Base-by-base conservation (phyloP, 129 eudicot genomes). In the Flaveria trinervia region DNA sequence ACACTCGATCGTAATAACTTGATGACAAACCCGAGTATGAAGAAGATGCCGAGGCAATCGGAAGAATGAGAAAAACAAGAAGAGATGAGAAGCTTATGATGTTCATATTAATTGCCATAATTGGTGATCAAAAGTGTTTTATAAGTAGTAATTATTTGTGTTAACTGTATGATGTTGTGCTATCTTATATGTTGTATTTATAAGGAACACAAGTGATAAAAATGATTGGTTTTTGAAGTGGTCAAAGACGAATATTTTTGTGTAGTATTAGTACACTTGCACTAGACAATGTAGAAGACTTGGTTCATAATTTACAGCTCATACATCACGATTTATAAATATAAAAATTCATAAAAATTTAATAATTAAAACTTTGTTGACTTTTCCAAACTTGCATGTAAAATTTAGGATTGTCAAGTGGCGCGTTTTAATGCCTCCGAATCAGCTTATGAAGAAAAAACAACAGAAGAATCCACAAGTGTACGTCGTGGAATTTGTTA, bases 1-100 rank as follows among this genome's bases (percentile, higher is more conserved):
- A 86, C 9, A 41, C 44, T 65, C 52, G 75, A 23, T 79, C 83
- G 30, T 86, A 86, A 26, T 73, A 86, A 30, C 72, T 41, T 5
- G 79, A 23, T 13, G 87, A 65, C 55, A 84, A 76, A 8, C 43
- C 72, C 9, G 76, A 44, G n/a, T 74, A 33, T 8, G 79, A 74
- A 9, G 73, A 49, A 9, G 77, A 49, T 46, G 78, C 57, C 0
- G 14, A 13, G 15, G 28, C 75, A 4, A 70, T 8, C 13, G 73
- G 64, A 44, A 75, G 48, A 16, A 69, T 2, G 6, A 74, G 0
- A 11, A 62, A 69, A 36, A 48, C 54, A 56, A 80, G 23, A 51
- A 80, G 52, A 28, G 49, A 57, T 2, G 56, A 45, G 16, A 39
- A 80, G 75, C 45, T 55, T 72, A 3, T 39, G 52, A 7, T 68